Conservation (phyloP, 805 yeast genomes). For the Hyphopichia homilentoma region DNA sequence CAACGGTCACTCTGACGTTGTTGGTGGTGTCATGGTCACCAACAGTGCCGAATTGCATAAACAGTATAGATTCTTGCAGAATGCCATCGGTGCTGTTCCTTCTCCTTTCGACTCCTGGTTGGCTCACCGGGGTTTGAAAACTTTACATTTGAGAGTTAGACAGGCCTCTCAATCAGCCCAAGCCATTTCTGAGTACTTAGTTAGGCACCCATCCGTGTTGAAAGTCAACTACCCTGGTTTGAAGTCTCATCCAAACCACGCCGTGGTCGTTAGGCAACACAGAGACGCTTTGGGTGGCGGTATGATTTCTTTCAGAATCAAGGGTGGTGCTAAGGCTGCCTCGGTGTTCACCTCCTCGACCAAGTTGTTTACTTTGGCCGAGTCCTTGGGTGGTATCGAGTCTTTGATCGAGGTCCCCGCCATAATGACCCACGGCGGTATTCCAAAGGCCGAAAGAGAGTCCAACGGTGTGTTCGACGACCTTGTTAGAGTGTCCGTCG, state of each 20-base stretch:
- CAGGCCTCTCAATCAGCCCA: slow-evolving; percentile 66
- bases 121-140: slow-evolving; percentile 88
- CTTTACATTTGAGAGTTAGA: slow-evolving; percentile 74
- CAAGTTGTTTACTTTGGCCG: slow-evolving; percentile 79
- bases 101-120: slow-evolving; percentile 91
- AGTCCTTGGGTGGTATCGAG: slow-evolving; percentile 88
- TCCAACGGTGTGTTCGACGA: slow-evolving; percentile 78
- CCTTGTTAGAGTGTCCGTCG: slow-evolving; percentile 78
- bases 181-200: slow-evolving; percentile 64
- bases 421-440: slow-evolving; percentile 89
- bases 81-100: slow-evolving; percentile 85
- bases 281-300: slow-evolving; percentile 88
- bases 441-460: slow-evolving; percentile 74
- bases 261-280: slow-evolving; percentile 69
- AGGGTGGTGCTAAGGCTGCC: slow-evolving; percentile 79
- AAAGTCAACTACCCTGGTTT: slow-evolving; percentile 85
- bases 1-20: slow-evolving; percentile 91
- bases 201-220: slow-evolving; percentile 46
- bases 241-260: slow-evolving; percentile 57
- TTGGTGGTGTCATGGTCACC: slow-evolving; percentile 78
- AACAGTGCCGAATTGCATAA: slow-evolving; percentile 59
- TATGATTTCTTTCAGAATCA: slow-evolving; percentile 82
- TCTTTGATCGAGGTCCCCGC: slow-evolving; percentile 86
- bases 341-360: slow-evolving; percentile 69
- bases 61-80: slow-evolving; percentile 71